Evolutionary conservation across 2,329 filamentous ascomycete species (phyloP).

Genomic region (Trichophyton mentagrophytes): DNA sequence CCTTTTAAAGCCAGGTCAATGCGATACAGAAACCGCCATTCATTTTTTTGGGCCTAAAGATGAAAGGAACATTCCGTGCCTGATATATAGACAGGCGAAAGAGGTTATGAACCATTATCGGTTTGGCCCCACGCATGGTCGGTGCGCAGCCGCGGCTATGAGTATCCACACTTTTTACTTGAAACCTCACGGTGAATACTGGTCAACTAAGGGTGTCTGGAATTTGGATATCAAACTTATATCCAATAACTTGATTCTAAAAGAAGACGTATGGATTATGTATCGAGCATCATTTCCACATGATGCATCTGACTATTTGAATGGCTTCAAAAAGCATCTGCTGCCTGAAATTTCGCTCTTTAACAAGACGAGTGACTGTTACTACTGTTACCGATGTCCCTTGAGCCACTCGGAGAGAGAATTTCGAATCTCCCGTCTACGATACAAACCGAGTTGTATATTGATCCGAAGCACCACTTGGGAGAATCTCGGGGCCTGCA

Average conservation of each 20-base stretch:
- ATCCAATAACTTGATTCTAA: background rate
- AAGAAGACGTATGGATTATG: background rate
- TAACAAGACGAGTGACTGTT: background rate
- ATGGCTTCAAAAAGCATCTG: background rate
- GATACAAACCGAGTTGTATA: background rate
- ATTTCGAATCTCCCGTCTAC: background rate
- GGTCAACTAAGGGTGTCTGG: background rate
- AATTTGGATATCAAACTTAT: background rate
- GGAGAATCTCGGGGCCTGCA: background rate
- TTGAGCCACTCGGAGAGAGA: background rate
- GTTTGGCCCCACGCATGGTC: background rate
- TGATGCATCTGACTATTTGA: background rate
- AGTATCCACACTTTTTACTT: background rate
- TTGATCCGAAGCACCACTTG: background rate
- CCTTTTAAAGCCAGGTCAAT: background rate
- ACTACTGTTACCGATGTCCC: background rate
- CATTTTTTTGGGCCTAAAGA: background rate
- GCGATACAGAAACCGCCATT: background rate
- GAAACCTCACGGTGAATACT: background rate
- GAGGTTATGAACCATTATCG: slow-evolving; percentile 1
- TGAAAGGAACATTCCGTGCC: no score
- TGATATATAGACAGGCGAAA: background rate
- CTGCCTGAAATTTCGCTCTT: background rate
- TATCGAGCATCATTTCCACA: background rate
- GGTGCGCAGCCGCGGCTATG: background rate